Conservation (phyloP, 1,284 basidiomycete species). For the Testicularia cyperi region DNA sequence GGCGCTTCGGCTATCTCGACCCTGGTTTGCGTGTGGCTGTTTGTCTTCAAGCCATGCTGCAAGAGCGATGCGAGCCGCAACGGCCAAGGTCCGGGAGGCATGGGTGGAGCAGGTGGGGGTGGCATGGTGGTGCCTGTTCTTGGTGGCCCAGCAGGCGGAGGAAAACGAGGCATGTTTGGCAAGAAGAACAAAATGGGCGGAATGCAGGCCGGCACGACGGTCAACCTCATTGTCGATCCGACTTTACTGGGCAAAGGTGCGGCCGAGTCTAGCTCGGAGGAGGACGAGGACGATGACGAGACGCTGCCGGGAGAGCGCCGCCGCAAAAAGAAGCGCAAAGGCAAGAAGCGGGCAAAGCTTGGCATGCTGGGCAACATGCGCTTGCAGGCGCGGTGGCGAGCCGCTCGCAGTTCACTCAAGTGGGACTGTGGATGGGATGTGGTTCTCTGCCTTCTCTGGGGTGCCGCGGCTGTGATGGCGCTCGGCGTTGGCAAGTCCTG, state of each 20-base stretch:
- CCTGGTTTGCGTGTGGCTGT: constrained; percentile 34
- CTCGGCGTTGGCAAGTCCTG: constrained; percentile 37
- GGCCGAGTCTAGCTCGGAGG: constrained; percentile 17
- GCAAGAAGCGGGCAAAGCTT: constrained; percentile 4
- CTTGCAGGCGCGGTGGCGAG: constrained; percentile 31
- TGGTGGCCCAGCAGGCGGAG: constrained; percentile 5
- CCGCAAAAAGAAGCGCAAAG: constrained; percentile 16
- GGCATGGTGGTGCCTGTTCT: constrained; percentile 46
- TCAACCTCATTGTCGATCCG: constrained; percentile 52
- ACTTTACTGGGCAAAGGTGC: constrained; percentile 19
- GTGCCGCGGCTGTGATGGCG: constrained; percentile 27
- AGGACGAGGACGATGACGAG: constrained; percentile 15
- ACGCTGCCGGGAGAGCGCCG: constrained; percentile 13
- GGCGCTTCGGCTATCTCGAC: constrained; percentile 31
- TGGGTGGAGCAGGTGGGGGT: constrained; percentile 5
- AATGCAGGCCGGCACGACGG: constrained; percentile 16
- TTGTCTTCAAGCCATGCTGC: constrained; percentile 37
- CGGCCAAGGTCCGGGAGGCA: background rate
- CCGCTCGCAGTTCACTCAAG: constrained; percentile 32
- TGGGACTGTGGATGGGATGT: constrained; percentile 39
- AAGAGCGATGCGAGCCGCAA: constrained; percentile 3
- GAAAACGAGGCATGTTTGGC: constrained; percentile 16
- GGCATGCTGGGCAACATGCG: constrained; percentile 37
- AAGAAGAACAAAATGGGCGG: constrained; percentile 21
- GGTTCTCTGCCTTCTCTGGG: constrained; percentile 36